Evolutionary conservation across 2,329 filamentous ascomycete species (phyloP).

Genomic region (Hypoxylon sp.): DNA sequence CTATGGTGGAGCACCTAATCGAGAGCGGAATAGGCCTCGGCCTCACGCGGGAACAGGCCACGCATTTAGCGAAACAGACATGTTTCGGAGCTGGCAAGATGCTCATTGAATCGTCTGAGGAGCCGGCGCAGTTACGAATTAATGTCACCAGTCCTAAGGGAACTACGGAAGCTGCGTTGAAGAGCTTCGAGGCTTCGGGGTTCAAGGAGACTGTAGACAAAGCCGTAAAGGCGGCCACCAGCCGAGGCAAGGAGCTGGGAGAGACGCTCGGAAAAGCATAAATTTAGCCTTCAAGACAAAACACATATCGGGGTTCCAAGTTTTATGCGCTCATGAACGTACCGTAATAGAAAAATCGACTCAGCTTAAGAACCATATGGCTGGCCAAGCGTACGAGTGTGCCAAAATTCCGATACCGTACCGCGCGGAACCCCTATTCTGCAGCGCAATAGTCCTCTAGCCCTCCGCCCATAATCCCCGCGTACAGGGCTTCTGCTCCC

Average conservation of each 20-base stretch:
- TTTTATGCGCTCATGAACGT: too few species aligned
- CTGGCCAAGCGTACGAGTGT: too few species aligned
- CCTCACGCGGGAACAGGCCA: constrained; percentile 61
- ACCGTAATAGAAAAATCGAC: too few species aligned
- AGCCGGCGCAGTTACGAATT: constrained; percentile 60
- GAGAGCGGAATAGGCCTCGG: constrained; percentile 58
- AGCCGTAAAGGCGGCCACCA: constrained; percentile 60
- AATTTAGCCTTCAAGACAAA: background rate
- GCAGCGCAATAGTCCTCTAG: too few species aligned
- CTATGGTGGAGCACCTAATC: constrained; percentile 64
- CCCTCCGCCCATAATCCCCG: too few species aligned
- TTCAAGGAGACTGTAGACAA: constrained; percentile 59
- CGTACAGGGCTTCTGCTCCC: too few species aligned
- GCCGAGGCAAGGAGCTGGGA: constrained; percentile 59
- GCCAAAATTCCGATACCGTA: too few species aligned
- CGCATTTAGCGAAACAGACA: constrained; percentile 62
- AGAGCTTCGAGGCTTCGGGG: constrained; percentile 60
- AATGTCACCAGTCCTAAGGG: constrained; percentile 66
- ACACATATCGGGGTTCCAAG: background rate
- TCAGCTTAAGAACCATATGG: too few species aligned
- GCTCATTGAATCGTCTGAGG: constrained; percentile 60
- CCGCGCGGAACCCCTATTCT: too few species aligned
- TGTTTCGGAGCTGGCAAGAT: constrained; percentile 64
- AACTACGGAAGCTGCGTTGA: constrained; percentile 62
- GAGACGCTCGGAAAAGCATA: constrained; percentile 49